Evolutionary conservation across 192 early-diverging fungal species (phyloP).

Genomic region (Umbelopsis sp.): DNA sequence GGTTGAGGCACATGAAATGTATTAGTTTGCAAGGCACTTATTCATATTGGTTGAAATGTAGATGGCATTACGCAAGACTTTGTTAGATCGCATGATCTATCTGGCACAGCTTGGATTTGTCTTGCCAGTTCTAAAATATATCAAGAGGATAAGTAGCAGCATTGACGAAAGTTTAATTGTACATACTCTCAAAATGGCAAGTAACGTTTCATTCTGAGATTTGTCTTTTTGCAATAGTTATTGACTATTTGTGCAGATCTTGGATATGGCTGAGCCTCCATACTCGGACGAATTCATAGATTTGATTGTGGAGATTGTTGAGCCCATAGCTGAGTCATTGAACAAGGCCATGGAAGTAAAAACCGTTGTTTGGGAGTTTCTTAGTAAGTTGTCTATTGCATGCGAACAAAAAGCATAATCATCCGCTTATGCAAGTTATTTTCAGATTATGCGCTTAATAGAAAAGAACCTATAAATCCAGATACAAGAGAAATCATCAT

Average conservation of each 20-base stretch:
- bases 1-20: background rate
- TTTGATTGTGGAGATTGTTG: constrained; percentile 44
- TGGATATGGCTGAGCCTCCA: constrained; percentile 47
- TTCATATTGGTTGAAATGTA: constrained; percentile 31
- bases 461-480: constrained; percentile 2
- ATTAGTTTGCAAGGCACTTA: background rate
- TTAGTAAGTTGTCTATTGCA: background rate
- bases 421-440: background rate
- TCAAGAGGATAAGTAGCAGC: constrained; percentile 48
- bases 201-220: background rate
- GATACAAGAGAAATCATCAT: constrained; percentile 17
- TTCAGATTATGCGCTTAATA: constrained; percentile 15
- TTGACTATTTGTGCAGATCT: background rate
- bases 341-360: constrained; percentile 22
- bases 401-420: background rate
- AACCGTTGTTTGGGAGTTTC: constrained; percentile 11
- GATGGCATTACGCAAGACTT: constrained; percentile 66
- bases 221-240: background rate
- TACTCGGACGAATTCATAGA: constrained; percentile 50
- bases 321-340: constrained; percentile 46
- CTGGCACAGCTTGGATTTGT: constrained; percentile 66
- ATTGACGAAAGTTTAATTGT: constrained; percentile 71
- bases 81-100: constrained; percentile 69
- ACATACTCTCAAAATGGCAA: constrained; percentile 39
- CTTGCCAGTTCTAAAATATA: constrained; percentile 65